A percentile compares a stretch with the other conserved stretches of the same genome.
These are phyloP conservation scores for Apiotrichum mycotoxinovorans DNA, from an alignment of 1,284 basidiomycete species.

Conservation along the genomic window DNA sequence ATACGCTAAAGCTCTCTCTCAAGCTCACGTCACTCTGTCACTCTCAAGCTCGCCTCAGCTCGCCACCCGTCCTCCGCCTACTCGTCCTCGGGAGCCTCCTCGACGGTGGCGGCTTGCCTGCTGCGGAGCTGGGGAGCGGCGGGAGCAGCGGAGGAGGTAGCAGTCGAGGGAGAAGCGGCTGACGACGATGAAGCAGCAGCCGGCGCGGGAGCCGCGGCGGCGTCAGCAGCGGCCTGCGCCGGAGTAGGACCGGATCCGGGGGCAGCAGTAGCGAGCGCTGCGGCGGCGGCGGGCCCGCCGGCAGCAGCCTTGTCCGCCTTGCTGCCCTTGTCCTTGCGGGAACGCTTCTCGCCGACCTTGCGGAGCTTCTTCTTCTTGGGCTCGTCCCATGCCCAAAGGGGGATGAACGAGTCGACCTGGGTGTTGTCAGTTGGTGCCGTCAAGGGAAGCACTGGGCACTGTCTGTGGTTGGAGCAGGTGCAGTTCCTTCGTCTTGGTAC, in stretches of 20 bases:
- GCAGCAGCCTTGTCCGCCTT: slow-evolving; percentile 8
- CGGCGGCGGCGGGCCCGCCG: slow-evolving; percentile 9
- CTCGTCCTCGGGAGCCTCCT: slow-evolving; percentile 42
- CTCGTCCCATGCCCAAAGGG: slow-evolving; percentile 94
- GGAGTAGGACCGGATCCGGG: slow-evolving; percentile 8
- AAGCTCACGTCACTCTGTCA: no score
- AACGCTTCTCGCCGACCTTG: slow-evolving; percentile 23
- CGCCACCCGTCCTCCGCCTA: slow-evolving; percentile 7
- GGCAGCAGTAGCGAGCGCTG: neutral
- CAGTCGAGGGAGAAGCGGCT: slow-evolving; percentile 9
- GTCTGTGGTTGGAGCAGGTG: no score
- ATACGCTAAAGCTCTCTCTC: neutral
- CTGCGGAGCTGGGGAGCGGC: slow-evolving; percentile 13
- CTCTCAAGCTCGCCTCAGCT: no score
- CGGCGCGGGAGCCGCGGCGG: slow-evolving; percentile 10
- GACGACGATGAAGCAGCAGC: slow-evolving; percentile 9
- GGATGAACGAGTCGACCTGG: slow-evolving; percentile 95
- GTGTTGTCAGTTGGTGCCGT: slow-evolving; percentile 3
- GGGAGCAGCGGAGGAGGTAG: slow-evolving; percentile 6
- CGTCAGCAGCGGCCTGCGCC: slow-evolving; percentile 13
- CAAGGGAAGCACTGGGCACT: neutral
- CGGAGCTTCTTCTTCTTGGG: slow-evolving; percentile 79
- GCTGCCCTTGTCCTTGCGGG: slow-evolving; percentile 17
- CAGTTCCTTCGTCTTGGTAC: slow-evolving; percentile 53
- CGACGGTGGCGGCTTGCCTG: slow-evolving; percentile 36